Base-by-base conservation (phyloP, 768 basidiomycete species). In the Hypholoma sublateritium region DNA sequence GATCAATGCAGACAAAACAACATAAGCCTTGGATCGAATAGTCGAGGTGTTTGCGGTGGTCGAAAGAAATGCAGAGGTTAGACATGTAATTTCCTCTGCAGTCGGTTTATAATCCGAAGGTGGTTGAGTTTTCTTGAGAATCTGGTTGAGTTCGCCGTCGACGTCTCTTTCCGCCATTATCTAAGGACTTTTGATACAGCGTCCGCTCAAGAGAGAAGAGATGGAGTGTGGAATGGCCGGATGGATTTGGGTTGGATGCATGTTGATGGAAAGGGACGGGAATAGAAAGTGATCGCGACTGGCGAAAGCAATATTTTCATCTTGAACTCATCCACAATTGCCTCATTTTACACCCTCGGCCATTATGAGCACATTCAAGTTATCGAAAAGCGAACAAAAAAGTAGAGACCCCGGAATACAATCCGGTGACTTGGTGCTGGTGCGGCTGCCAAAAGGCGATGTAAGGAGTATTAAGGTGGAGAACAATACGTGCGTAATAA, bases 361-460 rank as follows among this genome's bases (percentile, higher is more conserved):
- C 39, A 48, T 39, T 47, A 69, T 69, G 68, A 66, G 65, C 49
- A 69, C 68, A 24, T 62, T 69, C 54, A 69, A 67, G 55, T 36
- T 67, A 22, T 59, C 64, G 13, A 66, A 65, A 61, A 50, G 53
- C 41, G 58, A 60, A 35, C 64, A 61, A 56, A 67, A 65, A 49
- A 43, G 59, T 12, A 62, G 63, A 43, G 61, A 65, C 24, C 49
- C 65, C 34, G 63, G 62, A 34, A 89, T 96, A 52, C 78, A 82
- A 48, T 69, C 79, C 5, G 89, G 91, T 8, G 81, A 95, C 68
- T 85, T 84, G n/a, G 85, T 98, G 39, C 77, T 98, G 21, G 69
- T 97, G 42, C 80, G 80, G 55, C 67, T 95, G 41, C 94, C 94
- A 4, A 93, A 85, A 60, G 89, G 89, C 50, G 88, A 90, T 56